Evolutionary conservation across 352 stramenopile genomes (phyloP).

Genomic region (Plasmopara viticola): DNA sequence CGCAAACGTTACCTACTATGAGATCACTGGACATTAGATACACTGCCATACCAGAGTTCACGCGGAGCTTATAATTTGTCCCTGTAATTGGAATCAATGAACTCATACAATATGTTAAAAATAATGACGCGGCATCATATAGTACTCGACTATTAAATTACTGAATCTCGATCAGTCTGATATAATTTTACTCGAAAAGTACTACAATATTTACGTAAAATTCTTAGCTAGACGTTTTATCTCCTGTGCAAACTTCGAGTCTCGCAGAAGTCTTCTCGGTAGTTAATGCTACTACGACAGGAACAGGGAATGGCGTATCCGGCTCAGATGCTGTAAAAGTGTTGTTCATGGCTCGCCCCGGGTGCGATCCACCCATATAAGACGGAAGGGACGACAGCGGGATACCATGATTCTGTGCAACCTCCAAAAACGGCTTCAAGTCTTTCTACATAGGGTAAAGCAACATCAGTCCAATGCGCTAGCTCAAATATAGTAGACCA

Average conservation of each 20-base stretch:
- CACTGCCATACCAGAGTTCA: too few relatives aligned
- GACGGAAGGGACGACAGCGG: conserved; percentile 46
- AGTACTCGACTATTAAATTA: too few relatives aligned
- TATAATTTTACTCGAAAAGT: too few relatives aligned
- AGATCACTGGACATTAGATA: too few relatives aligned
- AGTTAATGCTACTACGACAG: background rate
- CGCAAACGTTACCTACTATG: too few relatives aligned
- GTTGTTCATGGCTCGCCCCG: conserved; percentile 52
- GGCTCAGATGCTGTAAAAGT: conserved; percentile 56
- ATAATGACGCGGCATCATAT: too few relatives aligned
- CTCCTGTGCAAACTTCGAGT: conserved; percentile 13
- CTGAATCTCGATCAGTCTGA: too few relatives aligned
- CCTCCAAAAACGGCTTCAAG: conserved; percentile 45
- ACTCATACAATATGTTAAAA: too few relatives aligned
- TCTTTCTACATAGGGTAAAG: conserved; percentile 33
- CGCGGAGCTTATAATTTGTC: too few relatives aligned
- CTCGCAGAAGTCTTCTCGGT: conserved; percentile 9
- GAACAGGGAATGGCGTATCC: conserved; percentile 48
- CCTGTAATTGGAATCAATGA: too few relatives aligned
- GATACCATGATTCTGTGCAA: conserved; percentile 55
- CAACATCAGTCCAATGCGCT: background rate
- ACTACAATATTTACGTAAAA: too few relatives aligned
- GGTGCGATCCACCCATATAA: conserved; percentile 54
- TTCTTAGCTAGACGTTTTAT: too few relatives aligned
- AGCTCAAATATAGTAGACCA: background rate